Base-by-base conservation (phyloP, 768 basidiomycete genomes). In the Chiua virens region DNA sequence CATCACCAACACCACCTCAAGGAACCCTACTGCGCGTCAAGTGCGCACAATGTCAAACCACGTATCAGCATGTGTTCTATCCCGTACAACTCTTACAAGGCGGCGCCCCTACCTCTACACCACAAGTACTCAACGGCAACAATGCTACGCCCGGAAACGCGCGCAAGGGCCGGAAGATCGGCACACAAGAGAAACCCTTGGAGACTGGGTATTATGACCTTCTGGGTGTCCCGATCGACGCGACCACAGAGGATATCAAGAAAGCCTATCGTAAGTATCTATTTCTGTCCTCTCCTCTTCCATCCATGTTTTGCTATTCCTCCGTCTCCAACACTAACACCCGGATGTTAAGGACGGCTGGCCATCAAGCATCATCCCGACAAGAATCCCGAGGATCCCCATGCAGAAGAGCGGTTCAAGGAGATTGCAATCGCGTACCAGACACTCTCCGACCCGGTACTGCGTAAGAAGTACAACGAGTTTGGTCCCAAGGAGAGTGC, bases 151-250 rank as follows among this genome's bases (percentile, higher is more conserved):
- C 38, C 62, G 15, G 41, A 9, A 45, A 35, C 27, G 4, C 38
- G 15, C 66, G 79, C 43, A 85, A 79, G 64, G 79, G 83, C 10
- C 73, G 92, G 53, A 91, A 89, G 76, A 91, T 92, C 55, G 92
- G 92, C 1, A 90, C 92, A 17, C 90, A 94, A 66, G 90, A 92
- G 54, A 78, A 83, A 48, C 93, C 92, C 7, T 73, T 96, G 34
- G 92, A 96, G 63, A 93, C 88, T 1, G 85, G 79, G n/a, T 95
- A 94, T 70, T 96, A 95, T 61, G 92, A 96, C 64, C 77, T 89
- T 20, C 75, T 95, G 6, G 89, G 88, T 8, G 79, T 95, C 2
- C 69, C 86, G 0, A 76, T 88, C 17, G 79, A 83, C 55, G 92
- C 92, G 8, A 84, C 85, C 15, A 78, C 79, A 5, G 91, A 92